Base-by-base conservation (phyloP, 306 rosid species). In the Sicyos edulis region DNA sequence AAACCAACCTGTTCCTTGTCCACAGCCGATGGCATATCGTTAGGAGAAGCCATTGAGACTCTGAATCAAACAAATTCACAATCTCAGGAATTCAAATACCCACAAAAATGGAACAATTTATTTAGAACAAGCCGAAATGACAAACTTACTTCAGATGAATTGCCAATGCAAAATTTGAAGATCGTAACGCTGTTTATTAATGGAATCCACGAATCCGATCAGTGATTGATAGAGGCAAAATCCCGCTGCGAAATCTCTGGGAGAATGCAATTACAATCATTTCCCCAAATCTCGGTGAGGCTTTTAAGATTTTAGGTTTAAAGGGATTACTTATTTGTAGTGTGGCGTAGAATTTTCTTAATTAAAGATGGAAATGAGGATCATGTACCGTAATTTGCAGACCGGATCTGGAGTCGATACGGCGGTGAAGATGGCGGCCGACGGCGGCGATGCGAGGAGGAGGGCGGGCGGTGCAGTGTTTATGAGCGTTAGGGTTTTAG, bases 1-100 rank as follows among this genome's bases (percentile, higher is more conserved):
- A 73, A 59, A 79, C 77, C 49, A 72, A 85, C 97, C 92, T 88
- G 96, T 59, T 91, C 97, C 82, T 88, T 91, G 64, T 93, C 99
- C 78, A 86, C 12, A 61, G 71, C 80, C 63, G 84, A 44, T 16
- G 87, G 87, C 32, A 29, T 29, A 24, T 71, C 49, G 78, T 77
- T 79, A 15, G 55, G 80, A 34, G 92, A 81, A 74, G 92, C 96
- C 98, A 93, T 74, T 90, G 79, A 71, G 40, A 83, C 16, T 79
- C 83, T 83, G 78, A 58, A 76, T 78, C 51, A 63, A 63, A 37
- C 24, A 37, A 63, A 63, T 34, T 12, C 66, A 37, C 45, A 72
- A 19, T 11, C 54, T 29, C 32, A 42, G n/a, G 44, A 65, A 42
- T 15, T 42, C 34, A 1, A 29, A 10, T 42, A 65, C 54, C 16